Conservation (phyloP, 495 filamentous ascomycete species). For the Apiosordaria backusii region DNA sequence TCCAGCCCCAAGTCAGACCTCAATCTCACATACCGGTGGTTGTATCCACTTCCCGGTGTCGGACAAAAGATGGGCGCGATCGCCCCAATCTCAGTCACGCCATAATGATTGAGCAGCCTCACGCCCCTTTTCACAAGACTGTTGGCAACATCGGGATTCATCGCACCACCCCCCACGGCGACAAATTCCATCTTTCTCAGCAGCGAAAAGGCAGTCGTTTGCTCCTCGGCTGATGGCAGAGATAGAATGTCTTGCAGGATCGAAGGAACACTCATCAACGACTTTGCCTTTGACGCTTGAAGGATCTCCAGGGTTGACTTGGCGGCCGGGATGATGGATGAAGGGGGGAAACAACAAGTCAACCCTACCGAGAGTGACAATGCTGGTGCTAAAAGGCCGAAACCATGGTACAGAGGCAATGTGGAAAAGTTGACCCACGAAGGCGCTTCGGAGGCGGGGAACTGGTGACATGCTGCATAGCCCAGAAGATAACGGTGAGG, state of each 20-base stretch:
- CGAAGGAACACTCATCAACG: not conserved
- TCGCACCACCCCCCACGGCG: not conserved
- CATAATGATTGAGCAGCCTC: not conserved
- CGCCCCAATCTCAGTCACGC: not conserved
- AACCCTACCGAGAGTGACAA: not conserved
- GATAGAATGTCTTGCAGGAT: not conserved
- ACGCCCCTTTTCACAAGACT: not conserved
- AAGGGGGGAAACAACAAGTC: not conserved
- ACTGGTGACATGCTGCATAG: not conserved
- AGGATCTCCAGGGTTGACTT: not conserved
- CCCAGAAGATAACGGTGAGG: not conserved
- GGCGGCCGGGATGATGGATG: not conserved
- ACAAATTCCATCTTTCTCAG: not conserved
- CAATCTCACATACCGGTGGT: not conserved
- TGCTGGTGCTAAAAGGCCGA: not conserved
- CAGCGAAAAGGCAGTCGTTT: not conserved
- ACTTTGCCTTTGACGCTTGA: not conserved
- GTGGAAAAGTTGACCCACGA: not conserved
- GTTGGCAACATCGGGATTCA: not conserved
- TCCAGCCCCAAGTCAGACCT: not conserved
- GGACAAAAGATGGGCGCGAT: not conserved
- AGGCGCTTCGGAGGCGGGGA: not conserved
- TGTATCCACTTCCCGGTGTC: not conserved
- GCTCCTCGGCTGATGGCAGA: not conserved
- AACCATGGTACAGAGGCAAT: not conserved